These are phyloP conservation scores for Trametes hirsuta DNA, from an alignment of 1,284 basidiomycete species.

Conservation along the genomic window DNA sequence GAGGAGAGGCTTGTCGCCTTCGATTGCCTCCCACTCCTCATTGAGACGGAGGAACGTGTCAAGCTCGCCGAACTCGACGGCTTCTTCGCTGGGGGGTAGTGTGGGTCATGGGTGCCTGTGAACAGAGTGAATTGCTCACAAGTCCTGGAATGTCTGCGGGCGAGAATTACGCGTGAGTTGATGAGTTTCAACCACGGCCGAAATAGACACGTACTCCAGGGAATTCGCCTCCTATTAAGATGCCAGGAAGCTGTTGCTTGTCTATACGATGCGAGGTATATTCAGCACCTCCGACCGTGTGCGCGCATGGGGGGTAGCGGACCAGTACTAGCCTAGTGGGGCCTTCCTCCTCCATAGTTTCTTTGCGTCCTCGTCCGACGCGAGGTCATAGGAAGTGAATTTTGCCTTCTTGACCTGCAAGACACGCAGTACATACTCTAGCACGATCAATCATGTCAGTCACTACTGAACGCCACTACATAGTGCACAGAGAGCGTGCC, in stretches of 20 bases:
- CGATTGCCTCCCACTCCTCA: slow-evolving; percentile 57
- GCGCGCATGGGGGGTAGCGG: not conserved
- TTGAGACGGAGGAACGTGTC: slow-evolving; percentile 71
- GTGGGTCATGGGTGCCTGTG: not conserved
- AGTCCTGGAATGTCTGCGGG: slow-evolving; percentile 55
- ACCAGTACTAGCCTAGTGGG: slow-evolving; percentile 53
- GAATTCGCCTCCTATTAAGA: slow-evolving; percentile 73
- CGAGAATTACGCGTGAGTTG: not conserved
- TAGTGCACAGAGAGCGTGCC: slow-evolving; percentile 19
- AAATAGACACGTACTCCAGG: slow-evolving; percentile 47
- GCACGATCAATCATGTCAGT: not conserved
- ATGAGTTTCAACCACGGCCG: not conserved
- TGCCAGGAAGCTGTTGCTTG: slow-evolving; percentile 80
- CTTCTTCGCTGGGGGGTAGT: slow-evolving; percentile 63
- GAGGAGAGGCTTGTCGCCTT: slow-evolving; percentile 53
- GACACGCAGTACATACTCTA: slow-evolving; percentile 75
- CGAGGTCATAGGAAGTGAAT: slow-evolving; percentile 79
- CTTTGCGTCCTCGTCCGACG: slow-evolving; percentile 81
- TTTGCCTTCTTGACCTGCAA: slow-evolving; percentile 82
- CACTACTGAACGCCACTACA: not conserved
- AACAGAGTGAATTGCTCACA: slow-evolving; percentile 42
- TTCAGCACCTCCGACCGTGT: slow-evolving; percentile 2
- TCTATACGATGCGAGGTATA: slow-evolving; percentile 41
- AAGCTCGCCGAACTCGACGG: slow-evolving; percentile 75
- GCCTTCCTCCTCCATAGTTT: slow-evolving; percentile 78